A percentile compares a stretch with the other conserved stretches of the same genome.
Evolutionary conservation across 305 asterid species (phyloP).

Genomic region (Rubia occidens): DNA sequence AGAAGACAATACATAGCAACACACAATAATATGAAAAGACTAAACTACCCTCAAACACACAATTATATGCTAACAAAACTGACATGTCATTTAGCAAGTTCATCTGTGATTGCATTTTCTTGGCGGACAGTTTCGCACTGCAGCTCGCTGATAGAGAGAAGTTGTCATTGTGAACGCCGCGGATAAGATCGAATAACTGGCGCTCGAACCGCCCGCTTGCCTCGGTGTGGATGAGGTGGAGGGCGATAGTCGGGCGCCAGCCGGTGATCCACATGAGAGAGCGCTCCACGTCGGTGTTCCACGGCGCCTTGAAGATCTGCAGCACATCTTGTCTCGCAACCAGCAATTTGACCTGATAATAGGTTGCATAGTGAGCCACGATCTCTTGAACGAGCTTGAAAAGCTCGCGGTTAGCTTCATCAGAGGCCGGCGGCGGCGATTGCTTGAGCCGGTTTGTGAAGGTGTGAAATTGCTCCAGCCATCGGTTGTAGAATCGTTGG

Average conservation of each 20-base stretch:
- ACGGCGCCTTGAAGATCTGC: slow-evolving; percentile 40
- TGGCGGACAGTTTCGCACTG: slow-evolving; percentile 58
- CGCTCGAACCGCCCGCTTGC: slow-evolving; percentile 60
- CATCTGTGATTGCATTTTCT: slow-evolving; percentile 49
- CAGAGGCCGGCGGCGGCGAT: slow-evolving; percentile 32
- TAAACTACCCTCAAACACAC: too few species aligned
- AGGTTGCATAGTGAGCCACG: slow-evolving; percentile 41
- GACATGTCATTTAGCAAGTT: slow-evolving; percentile 64
- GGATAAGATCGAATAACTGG: slow-evolving; percentile 53
- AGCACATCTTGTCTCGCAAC: slow-evolving; percentile 39
- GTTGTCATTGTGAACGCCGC: slow-evolving; percentile 57
- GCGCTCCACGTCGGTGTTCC: slow-evolving; percentile 53
- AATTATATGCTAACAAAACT: too few species aligned
- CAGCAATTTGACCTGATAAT: slow-evolving; percentile 38
- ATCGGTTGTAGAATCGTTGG: slow-evolving; percentile 37
- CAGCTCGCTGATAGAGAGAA: slow-evolving; percentile 71
- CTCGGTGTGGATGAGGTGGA: slow-evolving; percentile 69
- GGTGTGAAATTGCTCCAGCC: slow-evolving; percentile 44
- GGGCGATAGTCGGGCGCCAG: slow-evolving; percentile 81
- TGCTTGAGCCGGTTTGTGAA: slow-evolving; percentile 36
- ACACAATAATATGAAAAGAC: too few species aligned
- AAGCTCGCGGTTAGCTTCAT: slow-evolving; percentile 28
- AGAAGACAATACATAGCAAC: too few species aligned
- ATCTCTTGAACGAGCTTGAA: slow-evolving; percentile 33
- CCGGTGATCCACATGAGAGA: slow-evolving; percentile 76